A percentile compares a stretch with the other conserved stretches of the same genome.
These are phyloP conservation scores for Ilex asprella DNA, from an alignment of 257 asterid genomes.

Conservation along the genomic window DNA sequence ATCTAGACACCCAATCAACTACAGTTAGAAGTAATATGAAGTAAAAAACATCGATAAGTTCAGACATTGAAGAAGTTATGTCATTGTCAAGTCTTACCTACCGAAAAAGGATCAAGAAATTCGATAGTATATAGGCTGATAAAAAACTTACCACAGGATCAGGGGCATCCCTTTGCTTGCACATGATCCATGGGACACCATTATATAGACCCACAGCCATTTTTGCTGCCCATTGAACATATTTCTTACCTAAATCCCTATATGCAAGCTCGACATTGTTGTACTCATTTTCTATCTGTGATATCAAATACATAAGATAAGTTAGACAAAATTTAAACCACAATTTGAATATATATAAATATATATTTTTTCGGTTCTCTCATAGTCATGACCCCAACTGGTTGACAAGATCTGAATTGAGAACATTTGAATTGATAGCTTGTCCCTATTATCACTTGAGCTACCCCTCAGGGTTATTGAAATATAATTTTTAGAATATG, in stretches of 20 bases:
- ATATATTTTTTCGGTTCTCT: too few relatives aligned
- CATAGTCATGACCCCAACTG: too few relatives aligned
- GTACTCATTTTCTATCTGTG: constrained; percentile 89
- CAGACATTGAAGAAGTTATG: too few relatives aligned
- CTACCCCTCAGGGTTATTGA: too few relatives aligned
- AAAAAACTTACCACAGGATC: constrained; percentile 34
- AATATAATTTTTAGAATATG: too few relatives aligned
- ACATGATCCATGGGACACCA: constrained; percentile 87
- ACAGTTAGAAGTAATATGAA: too few relatives aligned
- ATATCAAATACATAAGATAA: neutral
- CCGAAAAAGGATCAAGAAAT: too few relatives aligned
- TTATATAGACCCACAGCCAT: constrained; percentile 50
- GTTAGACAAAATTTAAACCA: neutral
- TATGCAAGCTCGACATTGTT: constrained; percentile 66
- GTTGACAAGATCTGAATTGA: too few relatives aligned
- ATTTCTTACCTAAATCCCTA: constrained; percentile 50
- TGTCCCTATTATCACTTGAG: too few relatives aligned
- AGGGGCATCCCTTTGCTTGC: constrained; percentile 92
- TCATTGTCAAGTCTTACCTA: too few relatives aligned
- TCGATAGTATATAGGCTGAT: neutral
- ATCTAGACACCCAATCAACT: constrained; percentile 32
- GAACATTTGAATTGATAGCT: too few relatives aligned
- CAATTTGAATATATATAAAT: neutral
- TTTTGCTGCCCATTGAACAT: constrained; percentile 82
- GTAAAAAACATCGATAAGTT: too few relatives aligned